Conservation (phyloP, 345 rosid species). For the Anastatica hierochuntica region DNA sequence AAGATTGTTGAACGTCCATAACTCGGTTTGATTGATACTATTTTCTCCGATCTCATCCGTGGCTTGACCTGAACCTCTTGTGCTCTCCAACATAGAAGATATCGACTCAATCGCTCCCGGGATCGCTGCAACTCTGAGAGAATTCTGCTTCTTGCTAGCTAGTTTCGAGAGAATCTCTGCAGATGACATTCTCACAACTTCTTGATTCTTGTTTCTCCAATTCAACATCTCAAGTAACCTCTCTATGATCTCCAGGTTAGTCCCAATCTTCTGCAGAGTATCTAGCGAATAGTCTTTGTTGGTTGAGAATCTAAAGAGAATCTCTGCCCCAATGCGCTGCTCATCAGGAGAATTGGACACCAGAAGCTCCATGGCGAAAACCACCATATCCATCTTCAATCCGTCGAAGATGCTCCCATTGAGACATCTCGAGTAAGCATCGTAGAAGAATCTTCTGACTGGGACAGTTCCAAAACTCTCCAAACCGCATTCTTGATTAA, state of each 20-base stretch:
- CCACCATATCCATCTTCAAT: constrained; percentile 74
- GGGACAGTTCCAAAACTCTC: constrained; percentile 49
- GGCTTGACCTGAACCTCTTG: constrained; percentile 32
- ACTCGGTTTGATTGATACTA: constrained; percentile 26
- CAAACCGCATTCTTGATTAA: constrained; percentile 55
- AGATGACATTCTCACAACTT: constrained; percentile 63
- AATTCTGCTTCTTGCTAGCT: constrained; percentile 73
- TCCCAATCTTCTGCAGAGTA: constrained; percentile 84
- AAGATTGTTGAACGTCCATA: constrained; percentile 67
- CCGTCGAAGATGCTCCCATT: constrained; percentile 88
- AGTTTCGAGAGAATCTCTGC: constrained; percentile 65
- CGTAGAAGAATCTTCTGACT: constrained; percentile 72
- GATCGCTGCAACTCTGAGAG: constrained; percentile 66
- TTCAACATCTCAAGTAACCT: constrained; percentile 83
- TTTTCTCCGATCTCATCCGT: constrained; percentile 79
- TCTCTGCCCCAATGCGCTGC: constrained; percentile 63
- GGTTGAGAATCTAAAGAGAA: constrained; percentile 31
- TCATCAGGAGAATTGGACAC: constrained; percentile 65
- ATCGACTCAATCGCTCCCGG: constrained; percentile 93
- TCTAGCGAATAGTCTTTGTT: constrained; percentile 56
- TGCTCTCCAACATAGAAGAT: constrained; percentile 62
- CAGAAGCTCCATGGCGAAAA: constrained; percentile 64
- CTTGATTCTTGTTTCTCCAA: constrained; percentile 78
- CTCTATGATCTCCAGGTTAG: constrained; percentile 47
- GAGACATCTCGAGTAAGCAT: constrained; percentile 71